Evolutionary conservation across 73 alveolate species (phyloP), one percentile per base, ranked within the genome.

Genomic region (Symbiodinium natans): DNA sequence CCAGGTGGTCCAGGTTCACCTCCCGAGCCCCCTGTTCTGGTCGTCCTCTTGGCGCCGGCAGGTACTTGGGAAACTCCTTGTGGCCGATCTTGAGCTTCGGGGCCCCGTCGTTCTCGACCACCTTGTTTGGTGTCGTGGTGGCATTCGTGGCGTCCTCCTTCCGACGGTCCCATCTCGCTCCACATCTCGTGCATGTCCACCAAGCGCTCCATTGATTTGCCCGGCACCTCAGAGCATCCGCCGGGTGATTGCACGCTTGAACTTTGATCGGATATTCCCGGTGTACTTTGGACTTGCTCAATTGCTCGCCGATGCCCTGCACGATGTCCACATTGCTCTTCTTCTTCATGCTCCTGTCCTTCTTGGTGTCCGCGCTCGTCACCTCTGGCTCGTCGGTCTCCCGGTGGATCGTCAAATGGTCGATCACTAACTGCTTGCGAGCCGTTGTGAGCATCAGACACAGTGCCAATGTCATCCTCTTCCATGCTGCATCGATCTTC

Each of bases 141-240:
- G 73, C 41, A 0, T 23, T 13, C 21, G 73, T 15, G 5, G n/a
- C 43, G 0, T 48, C 82, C 19, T 73, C 25, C 27, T 46, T 13
- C 2, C 17, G 42, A 21, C 93, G 31, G n/a, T 27, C 2, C 94
- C 94, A 86, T 4, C 94, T 40, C 1, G 41, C 8, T 1, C 94
- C 94, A 68, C 94, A 56, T 1, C 9, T 19, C 29, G 41, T 0
- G 94, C 94, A 86, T 0, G 73, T 80, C 63, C 40, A 83, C 92
- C 92, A 83, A 9, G 29, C 17, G 48, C n/a, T 42, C 23, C 75
- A n/a, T 1, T 59, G 94, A 48, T 86, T 86, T 0, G 84, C 94
- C 0, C 94, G 1, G 94, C 94, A 56, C 10, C 94, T 83, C 0
- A 86, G 84, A 52, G 36, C 33, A 31, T 86, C 94, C 29, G 68